A percentile compares a stretch with the other conserved stretches of the same genome.
phyloP scores from a whole-genome alignment of 2,329 filamentous ascomycete species.

The Hawksworthiomyces lignivorus region DNA sequence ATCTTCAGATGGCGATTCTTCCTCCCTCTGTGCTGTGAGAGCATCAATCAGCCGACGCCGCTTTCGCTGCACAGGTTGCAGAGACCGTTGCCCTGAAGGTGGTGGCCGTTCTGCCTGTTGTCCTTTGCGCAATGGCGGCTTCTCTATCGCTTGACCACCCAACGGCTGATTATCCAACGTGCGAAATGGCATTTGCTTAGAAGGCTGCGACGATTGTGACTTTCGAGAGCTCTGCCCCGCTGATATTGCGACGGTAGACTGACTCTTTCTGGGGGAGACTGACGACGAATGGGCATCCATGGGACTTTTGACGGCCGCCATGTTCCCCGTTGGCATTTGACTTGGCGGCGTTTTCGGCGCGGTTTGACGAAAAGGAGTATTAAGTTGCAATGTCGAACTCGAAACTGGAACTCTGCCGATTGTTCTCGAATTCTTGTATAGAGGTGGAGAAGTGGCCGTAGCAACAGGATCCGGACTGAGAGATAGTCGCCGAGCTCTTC shows the following conservation, averaged over 20 bases:
- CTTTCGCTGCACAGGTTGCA: slow-evolving; percentile 7
- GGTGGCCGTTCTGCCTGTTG: not conserved
- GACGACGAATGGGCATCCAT: slow-evolving; percentile 1
- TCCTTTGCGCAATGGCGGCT: not conserved
- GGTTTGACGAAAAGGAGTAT: slow-evolving; percentile 2
- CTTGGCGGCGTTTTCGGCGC: slow-evolving; percentile 8
- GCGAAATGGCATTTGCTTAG: slow-evolving; percentile 7
- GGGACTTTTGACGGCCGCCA: not conserved
- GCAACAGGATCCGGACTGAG: not conserved
- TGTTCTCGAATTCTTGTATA: slow-evolving; percentile 1
- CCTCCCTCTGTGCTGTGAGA: slow-evolving; percentile 31
- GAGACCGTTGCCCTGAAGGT: not conserved
- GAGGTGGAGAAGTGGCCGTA: not conserved
- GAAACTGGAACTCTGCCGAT: not conserved
- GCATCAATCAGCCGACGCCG: slow-evolving; percentile 34
- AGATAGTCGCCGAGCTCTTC: not conserved
- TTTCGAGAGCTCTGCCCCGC: not conserved
- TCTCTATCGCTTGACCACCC: not conserved
- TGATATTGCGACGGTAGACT: not conserved
- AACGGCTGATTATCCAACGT: not conserved
- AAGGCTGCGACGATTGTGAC: not conserved
- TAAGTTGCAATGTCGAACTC: not conserved
- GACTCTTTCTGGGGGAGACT: slow-evolving; percentile 6
- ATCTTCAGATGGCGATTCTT: slow-evolving; percentile 21
- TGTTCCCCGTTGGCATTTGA: too few relatives aligned